Percentiles rank a stretch among this genome's conserved stretches.
phyloP scores from a whole-genome alignment of 768 basidiomycete genomes.

The Tricholoma bakamatsutake region DNA sequence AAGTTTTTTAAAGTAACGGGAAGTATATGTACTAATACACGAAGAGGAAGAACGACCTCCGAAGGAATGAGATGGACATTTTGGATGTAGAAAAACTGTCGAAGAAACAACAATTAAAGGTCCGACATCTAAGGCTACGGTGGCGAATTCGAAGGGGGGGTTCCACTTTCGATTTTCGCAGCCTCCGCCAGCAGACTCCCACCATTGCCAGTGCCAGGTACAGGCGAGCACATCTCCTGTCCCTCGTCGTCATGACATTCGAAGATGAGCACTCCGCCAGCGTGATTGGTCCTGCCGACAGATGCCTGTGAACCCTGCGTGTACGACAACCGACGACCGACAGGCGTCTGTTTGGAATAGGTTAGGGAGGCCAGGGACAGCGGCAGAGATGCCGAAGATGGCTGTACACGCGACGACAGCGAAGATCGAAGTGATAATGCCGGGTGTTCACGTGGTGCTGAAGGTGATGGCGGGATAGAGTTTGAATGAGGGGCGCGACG shows the following conservation, averaged over 20 bases:
- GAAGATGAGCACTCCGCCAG: constrained; percentile 20
- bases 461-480: not conserved
- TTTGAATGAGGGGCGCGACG: no score
- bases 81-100: no score
- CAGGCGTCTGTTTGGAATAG: no score
- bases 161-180: constrained; percentile 22
- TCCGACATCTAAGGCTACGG: constrained; percentile 7
- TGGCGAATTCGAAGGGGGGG: not conserved
- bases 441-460: not conserved
- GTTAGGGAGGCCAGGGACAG: constrained; percentile 4
- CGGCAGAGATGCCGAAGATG: not conserved
- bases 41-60: no score
- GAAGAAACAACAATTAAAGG: not conserved
- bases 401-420: not conserved
- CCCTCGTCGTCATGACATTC: constrained; percentile 7
- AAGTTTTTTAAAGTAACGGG: no score
- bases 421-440: not conserved
- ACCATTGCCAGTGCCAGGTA: constrained; percentile 3
- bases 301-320: constrained; percentile 21
- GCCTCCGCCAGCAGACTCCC: constrained; percentile 23
- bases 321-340: constrained; percentile 21
- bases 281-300: constrained; percentile 22
- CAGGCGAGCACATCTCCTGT: constrained; percentile 2
- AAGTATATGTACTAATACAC: no score
- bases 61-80: no score